Evolutionary conservation across 1,139 yeast species (phyloP), one percentile per base, ranked within the genome.

Genomic region (Tardiomyces depauwii): DNA sequence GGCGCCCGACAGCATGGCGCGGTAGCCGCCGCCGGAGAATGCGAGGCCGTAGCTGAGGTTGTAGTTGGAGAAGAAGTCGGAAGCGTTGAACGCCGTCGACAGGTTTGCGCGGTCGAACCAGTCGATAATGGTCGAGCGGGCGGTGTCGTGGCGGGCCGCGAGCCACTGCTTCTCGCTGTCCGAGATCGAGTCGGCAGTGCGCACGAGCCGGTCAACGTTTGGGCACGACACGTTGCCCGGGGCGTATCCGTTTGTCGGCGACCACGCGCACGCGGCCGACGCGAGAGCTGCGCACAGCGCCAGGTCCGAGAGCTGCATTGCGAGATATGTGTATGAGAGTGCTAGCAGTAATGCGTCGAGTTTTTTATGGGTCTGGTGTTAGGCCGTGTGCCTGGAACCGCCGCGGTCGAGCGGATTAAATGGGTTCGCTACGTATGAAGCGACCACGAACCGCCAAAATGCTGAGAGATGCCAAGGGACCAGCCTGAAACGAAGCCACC

Each of bases 1-100:
- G 1, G 95, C 96, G n/a, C 95, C 95, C 47, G 72, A 66, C 40
- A 87, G 66, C 95, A 87, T 85, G 44, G 96, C 95, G 49, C 96
- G 74, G 65, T 85, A 87, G 2, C 96, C 94, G 57, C 96, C 96
- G 39, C 96, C 96, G 5, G 91, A 79, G 59, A 85, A 82, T 2
- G 95, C 88, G 18, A 87, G 59, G 2, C 82, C 96, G 46, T 86
- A 71, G 44, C 67, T 72, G 46, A 76, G 70, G 21, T 68, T 65
- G 28, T 73, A 65, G 41, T 63, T 50, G 44, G 65, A 60, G 48
- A 82, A 59, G 55, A 77, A 80, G 2, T 59, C 55, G 18, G 64
- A 66, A 2, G 77, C 74, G 54, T 79, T 76, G 54, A 85, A 80
- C 55, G 77, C 81, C 1, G 88, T 94, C 19, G 85, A 40, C 55